Evolutionary conservation across 768 basidiomycete genomes (phyloP), one percentile per base, ranked within the genome.

Genomic region (Suillus discolor): DNA sequence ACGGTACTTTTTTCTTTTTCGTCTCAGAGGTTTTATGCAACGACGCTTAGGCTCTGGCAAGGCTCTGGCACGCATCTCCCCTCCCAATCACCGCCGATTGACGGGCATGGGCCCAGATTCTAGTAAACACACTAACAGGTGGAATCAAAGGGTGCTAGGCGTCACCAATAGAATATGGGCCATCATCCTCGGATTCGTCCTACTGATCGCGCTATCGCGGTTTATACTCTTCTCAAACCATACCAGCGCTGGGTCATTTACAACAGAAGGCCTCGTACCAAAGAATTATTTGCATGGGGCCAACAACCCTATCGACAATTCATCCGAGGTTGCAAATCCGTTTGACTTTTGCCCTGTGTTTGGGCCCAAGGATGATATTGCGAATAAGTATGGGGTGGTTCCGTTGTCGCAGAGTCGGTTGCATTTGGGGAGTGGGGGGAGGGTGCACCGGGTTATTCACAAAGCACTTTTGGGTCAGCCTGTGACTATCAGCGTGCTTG

Each of bases 321-420:
- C 15, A 77, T 84, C 60, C 79, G 86, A 61, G 71, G 53, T 66
- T 12, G 54, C 34, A 18, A 89, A 86, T 64, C 96, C 97, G 0
- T 99, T 99, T 76, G 80, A 83, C 1, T 99, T 99, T 76, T 99
- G 97, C 75, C 97, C 97, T 0, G 83, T 88, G 1, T 93, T 91
- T 73, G 93, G 94, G 2, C 89, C 90, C 3, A 88, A 87, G 2
- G 97, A 99, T 76, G 83, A 84, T 42, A 82, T 98, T 54, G 93
- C 89, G 2, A 77, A 81, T 31, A 91, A 91, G 76, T 93, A 97
- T 73, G 93, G 96, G 16, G 82, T 89, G 3, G 79, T 89, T 63
- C 80, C 86, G 15, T 83, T 98, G 18, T 83, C 92, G 13, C 89
- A 89, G 78, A 93, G 87, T 65, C 79, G 92, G 61, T 74, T 92